Conservation (phyloP, 2,329 filamentous ascomycete genomes). For the Scolecobasidium constrictum region DNA sequence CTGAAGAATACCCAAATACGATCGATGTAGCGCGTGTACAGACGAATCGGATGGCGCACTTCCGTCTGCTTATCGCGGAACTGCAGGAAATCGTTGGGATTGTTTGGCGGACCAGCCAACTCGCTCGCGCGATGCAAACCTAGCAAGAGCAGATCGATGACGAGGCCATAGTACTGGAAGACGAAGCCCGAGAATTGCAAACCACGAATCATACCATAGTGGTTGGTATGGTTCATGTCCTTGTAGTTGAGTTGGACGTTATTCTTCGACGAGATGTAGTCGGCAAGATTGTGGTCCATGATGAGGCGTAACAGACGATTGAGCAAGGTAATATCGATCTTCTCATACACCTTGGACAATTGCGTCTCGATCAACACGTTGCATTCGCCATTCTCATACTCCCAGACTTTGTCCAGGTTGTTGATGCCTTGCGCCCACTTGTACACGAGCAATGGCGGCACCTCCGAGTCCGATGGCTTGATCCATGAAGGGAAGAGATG, state of each 20-base stretch:
- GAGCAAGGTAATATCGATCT: constrained; percentile 91
- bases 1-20: constrained; percentile 97
- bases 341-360: constrained; percentile 98
- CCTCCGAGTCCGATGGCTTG: constrained; percentile 96
- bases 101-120: constrained; percentile 86
- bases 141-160: constrained; percentile 83
- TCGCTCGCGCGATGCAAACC: constrained; percentile 95
- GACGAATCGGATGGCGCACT: constrained; percentile 82
- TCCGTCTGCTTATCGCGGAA: constrained; percentile 91
- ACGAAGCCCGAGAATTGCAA: constrained; percentile 97
- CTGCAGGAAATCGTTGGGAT: constrained; percentile 94
- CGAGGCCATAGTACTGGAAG: constrained; percentile 96
- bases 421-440: constrained; percentile 99
- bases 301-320: constrained; percentile 89
- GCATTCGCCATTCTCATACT: constrained; percentile 85
- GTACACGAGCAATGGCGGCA: constrained; percentile 86
- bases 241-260: constrained; percentile 99
- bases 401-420: constrained; percentile 92
- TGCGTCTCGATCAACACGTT: constrained; percentile 99
- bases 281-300: constrained; percentile 98
- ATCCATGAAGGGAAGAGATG: constrained; percentile 98
- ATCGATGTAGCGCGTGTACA: constrained; percentile 98
- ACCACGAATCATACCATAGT: constrained; percentile 95
- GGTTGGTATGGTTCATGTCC: constrained; percentile 99
- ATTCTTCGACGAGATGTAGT: constrained; percentile 99